Conservation (phyloP, 1,284 basidiomycete species). For the Xanthoconium separans region DNA sequence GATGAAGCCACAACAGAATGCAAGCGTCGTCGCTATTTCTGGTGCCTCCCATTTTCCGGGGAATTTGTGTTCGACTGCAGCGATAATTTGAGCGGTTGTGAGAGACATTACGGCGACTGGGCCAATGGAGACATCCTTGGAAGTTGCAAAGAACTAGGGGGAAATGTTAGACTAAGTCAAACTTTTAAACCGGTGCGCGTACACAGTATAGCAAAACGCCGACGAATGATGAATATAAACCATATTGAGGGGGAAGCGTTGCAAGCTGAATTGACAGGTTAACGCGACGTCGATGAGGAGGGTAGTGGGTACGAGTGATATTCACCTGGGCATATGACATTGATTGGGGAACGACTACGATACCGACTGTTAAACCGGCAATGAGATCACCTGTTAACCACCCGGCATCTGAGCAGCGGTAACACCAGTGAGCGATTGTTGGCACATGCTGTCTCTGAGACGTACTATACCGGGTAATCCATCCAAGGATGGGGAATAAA, state of each 20-base stretch:
- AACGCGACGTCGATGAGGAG: neutral
- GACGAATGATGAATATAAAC: constrained; percentile 94
- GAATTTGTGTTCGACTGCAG: constrained; percentile 53
- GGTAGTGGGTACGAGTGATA: neutral
- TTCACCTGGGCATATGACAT: constrained; percentile 78
- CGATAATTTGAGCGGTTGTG: constrained; percentile 82
- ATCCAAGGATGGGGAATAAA: constrained; percentile 82
- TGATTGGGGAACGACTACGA: constrained; percentile 87
- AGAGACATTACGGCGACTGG: constrained; percentile 98
- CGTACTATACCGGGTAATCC: constrained; percentile 84
- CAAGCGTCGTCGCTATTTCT: constrained; percentile 82
- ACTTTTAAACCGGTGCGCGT: constrained; percentile 35
- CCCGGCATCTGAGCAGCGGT: constrained; percentile 49
- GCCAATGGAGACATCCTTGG: constrained; percentile 94
- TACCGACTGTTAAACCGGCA: constrained; percentile 88
- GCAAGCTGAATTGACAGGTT: constrained; percentile 60
- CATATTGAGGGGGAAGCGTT: constrained; percentile 83
- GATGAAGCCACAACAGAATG: constrained; percentile 91
- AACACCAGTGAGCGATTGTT: neutral
- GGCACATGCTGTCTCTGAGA: constrained; percentile 4
- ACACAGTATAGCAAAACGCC: constrained; percentile 83
- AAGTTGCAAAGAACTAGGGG: constrained; percentile 82
- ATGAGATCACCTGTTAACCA: constrained; percentile 83
- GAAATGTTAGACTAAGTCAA: neutral
- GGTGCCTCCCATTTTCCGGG: constrained; percentile 60